Base-by-base conservation (phyloP, 2,329 filamentous ascomycete species). In the Ophiostoma piceae region DNA sequence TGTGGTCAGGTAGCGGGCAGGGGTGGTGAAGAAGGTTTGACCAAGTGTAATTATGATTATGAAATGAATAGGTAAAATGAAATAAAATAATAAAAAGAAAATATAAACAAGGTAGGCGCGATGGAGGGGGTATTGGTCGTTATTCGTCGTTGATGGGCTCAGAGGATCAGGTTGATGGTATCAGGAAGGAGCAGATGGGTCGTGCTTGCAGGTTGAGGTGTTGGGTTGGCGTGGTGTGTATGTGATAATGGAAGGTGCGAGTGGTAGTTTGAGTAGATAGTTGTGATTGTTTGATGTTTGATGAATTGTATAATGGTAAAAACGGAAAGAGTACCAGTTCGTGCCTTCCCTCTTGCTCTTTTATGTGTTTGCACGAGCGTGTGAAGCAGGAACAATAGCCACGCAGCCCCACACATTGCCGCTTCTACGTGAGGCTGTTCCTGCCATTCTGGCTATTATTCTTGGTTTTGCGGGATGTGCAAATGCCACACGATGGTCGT, bases 401-500 rank as follows among this genome's bases (percentile, higher is more conserved):
- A 6, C 32, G 26, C 57, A 29, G 22, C 57, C 26, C 57, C 57
- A 62, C 26, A 32, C 22, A 16, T 32, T 29, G 6, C n/a, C 9
- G 22, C 11, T 57, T 57, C 51, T 26, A 26, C 51, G 57, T 32
- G 51, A 57, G 51, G 51, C 51, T 57, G 35, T 35, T 35, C 35
- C 35, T 35, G 35, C 35, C 35, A 35, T 35, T 35, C 8, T 35
- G 35, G 35, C 35, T 35, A 35, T 35, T 35, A 35, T 35, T 35
- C 35, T 35, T 35, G 35, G 2, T 47, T 47, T 32, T 35, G 57
- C 57, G 11, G 62, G 62, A 39, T 39, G 29, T 65, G 62, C 62
- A 69, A 69, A 57, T 69, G 68, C 43, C 29, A 43, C 7, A 62
- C 32, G 35, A 37, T 39, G 62, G 57, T 32, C 26, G 57, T 32